Evolutionary conservation across 2,329 filamentous ascomycete genomes (phyloP).

Genomic region (Phialophora macrospora): DNA sequence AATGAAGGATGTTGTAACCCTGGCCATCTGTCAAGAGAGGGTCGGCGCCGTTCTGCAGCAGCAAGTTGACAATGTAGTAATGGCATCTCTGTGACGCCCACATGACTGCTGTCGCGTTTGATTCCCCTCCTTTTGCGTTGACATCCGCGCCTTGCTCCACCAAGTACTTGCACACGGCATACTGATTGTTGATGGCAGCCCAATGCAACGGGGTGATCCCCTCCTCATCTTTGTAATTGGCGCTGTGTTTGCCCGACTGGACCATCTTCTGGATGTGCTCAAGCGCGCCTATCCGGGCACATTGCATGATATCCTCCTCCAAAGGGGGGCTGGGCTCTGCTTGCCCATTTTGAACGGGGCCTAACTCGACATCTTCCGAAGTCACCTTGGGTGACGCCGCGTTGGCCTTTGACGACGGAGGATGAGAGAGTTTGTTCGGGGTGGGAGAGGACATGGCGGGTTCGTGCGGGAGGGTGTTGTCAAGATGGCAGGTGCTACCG

Average conservation of each 20-base stretch:
- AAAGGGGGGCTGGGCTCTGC: conserved; percentile 49
- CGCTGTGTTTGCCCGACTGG: conserved; percentile 78
- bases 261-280: conserved; percentile 87
- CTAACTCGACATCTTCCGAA: conserved; percentile 38
- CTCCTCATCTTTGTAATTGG: conserved; percentile 83
- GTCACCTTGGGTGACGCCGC: conserved; percentile 31
- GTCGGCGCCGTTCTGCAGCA: conserved; percentile 89
- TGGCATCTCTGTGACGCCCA: conserved; percentile 97
- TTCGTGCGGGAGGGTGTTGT: conserved; percentile 3
- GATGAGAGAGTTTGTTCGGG: conserved; percentile 29
- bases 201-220: conserved; percentile 96
- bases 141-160: conserved; percentile 85
- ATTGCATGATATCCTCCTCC: conserved; percentile 91
- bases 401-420: conserved; percentile 33
- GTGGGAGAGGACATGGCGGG: conserved; percentile 31
- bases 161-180: conserved; percentile 94
- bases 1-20: conserved; percentile 97
- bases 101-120: conserved; percentile 88
- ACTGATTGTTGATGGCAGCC: conserved; percentile 99
- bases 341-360: conserved; percentile 38
- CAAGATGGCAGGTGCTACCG: conserved; percentile 13
- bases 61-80: conserved; percentile 92
- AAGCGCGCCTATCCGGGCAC: conserved; percentile 86
- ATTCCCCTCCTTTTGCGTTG: conserved; percentile 94
- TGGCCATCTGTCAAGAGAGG: conserved; percentile 90